A percentile compares a stretch with the other conserved stretches of the same genome.
Conservation (phyloP, 495 filamentous ascomycete species). For the Neurospora cerealis region DNA sequence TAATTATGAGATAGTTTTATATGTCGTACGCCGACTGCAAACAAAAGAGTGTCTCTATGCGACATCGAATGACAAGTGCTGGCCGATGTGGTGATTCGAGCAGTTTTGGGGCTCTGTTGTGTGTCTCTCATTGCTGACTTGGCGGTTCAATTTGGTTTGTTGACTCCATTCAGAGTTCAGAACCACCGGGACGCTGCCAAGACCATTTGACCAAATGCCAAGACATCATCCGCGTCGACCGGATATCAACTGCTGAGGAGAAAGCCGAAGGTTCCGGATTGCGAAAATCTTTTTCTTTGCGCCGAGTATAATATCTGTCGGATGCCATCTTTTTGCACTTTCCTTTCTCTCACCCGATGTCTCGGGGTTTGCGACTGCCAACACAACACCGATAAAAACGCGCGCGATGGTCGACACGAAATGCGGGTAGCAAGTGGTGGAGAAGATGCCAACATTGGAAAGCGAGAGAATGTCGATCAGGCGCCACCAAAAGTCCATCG, state of each 20-base stretch:
- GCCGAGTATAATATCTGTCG: not conserved
- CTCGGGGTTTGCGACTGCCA: not conserved
- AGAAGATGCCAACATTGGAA: not conserved
- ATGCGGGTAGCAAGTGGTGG: not conserved
- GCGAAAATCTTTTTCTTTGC: not conserved
- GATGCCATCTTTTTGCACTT: not conserved
- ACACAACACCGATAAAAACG: not conserved
- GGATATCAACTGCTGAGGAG: not conserved
- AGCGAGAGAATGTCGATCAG: not conserved
- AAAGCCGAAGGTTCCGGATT: not conserved
- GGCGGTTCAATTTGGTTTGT: not conserved
- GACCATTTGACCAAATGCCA: not conserved
- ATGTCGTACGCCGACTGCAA: not conserved
- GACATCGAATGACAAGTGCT: not conserved
- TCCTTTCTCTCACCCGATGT: not conserved
- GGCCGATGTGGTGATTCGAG: not conserved
- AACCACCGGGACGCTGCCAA: not conserved
- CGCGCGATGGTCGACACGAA: not conserved
- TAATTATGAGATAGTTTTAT: not conserved
- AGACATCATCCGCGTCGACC: not conserved
- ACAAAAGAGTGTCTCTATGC: not conserved
- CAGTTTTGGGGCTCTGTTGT: not conserved
- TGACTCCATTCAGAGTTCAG: not conserved
- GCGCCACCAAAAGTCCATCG: not conserved
- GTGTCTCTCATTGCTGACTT: not conserved